Percentiles rank a stretch among this genome's conserved stretches.
phyloP scores from a whole-genome alignment of 345 rosid genomes.

The Salix suchowensis region DNA sequence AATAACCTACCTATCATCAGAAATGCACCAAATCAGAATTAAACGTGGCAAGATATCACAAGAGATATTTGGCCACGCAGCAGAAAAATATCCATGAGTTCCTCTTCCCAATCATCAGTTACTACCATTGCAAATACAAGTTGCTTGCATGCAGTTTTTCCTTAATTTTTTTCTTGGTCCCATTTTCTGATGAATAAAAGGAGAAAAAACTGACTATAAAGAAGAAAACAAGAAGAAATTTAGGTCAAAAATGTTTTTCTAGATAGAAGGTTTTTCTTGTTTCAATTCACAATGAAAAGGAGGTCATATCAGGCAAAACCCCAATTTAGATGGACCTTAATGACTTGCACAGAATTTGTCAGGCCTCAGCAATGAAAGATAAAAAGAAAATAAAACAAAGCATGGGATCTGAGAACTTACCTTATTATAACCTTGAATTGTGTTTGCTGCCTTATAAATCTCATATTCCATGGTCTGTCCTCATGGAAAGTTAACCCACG shows the following conservation, averaged over 20 bases:
- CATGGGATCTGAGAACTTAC: conserved; percentile 28
- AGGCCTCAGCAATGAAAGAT: background rate
- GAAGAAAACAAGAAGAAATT: background rate
- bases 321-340: background rate
- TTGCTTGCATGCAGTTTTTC: background rate
- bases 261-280: background rate
- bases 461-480: conserved; percentile 89
- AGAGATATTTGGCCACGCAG: background rate
- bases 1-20: conserved; percentile 57
- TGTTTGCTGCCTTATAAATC: conserved; percentile 86
- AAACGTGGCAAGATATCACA: background rate
- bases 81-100: background rate
- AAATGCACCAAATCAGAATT: conserved; percentile 14
- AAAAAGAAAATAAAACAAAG: background rate
- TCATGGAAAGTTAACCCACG: conserved; percentile 98
- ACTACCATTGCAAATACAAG: background rate
- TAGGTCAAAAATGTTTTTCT: background rate
- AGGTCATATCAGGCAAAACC: background rate
- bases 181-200: background rate
- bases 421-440: conserved; percentile 66
- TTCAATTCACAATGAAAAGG: background rate
- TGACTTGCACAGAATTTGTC: background rate
- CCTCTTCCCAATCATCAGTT: background rate
- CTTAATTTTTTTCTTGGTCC: background rate
- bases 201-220: background rate